Percentiles rank a stretch among this genome's conserved stretches.
Conservation (phyloP, 768 basidiomycete species). For the Lactarius sanguifluus region DNA sequence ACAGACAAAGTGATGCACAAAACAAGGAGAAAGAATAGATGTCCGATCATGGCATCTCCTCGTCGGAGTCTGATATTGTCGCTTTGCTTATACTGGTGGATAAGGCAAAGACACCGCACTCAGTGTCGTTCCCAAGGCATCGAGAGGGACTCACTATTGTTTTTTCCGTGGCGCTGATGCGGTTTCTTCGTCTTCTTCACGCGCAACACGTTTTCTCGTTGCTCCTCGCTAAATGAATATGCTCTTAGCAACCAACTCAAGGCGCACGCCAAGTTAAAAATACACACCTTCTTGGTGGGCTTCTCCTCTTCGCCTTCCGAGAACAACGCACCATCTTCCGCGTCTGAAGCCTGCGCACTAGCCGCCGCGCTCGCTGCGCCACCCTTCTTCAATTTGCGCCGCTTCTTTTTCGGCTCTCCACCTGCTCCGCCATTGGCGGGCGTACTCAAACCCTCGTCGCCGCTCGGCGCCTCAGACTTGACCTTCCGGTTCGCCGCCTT, state of each 20-base stretch:
- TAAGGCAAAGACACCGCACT: slow-evolving; percentile 5
- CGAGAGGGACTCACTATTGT: slow-evolving; percentile 58
- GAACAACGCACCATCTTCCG: slow-evolving; percentile 65
- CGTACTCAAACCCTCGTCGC: slow-evolving; percentile 49
- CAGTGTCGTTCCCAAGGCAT: not conserved
- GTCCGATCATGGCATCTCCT: slow-evolving; percentile 52
- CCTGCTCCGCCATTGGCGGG: slow-evolving; percentile 32
- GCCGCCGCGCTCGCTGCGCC: slow-evolving; percentile 42
- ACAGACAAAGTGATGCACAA: not conserved
- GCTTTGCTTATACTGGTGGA: slow-evolving; percentile 80
- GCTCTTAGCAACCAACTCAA: not conserved
- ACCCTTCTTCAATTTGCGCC: slow-evolving; percentile 65
- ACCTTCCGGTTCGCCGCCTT: slow-evolving; percentile 53
- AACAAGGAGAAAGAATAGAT: not conserved
- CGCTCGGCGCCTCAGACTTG: slow-evolving; percentile 38
- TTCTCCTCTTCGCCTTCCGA: slow-evolving; percentile 67
- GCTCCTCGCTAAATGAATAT: slow-evolving; percentile 35
- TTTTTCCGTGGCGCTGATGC: slow-evolving; percentile 66
- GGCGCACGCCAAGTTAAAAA: not conserved
- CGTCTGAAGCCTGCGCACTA: slow-evolving; percentile 49
- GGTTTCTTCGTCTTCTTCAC: slow-evolving; percentile 78
- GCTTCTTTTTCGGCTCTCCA: slow-evolving; percentile 59
- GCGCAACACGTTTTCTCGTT: slow-evolving; percentile 71
- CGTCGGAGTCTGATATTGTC: slow-evolving; percentile 84
- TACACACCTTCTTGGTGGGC: slow-evolving; percentile 65